A percentile compares a stretch with the other conserved stretches of the same genome.
phyloP scores from a whole-genome alignment of 1,284 basidiomycete species.

The Malassezia japonica region DNA sequence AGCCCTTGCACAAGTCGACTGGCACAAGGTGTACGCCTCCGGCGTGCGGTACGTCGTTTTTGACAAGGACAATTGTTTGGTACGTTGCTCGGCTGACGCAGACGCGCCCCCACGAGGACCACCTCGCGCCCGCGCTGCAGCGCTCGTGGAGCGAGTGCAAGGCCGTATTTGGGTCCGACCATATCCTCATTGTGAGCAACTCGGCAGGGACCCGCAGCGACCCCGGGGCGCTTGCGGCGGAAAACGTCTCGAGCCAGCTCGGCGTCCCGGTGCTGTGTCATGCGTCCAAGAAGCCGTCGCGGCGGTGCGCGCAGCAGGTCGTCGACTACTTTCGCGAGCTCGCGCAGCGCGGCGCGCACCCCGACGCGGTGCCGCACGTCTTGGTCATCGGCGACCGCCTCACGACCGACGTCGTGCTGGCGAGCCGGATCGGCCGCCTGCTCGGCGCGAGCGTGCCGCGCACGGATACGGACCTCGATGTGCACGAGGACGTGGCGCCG shows the following conservation, averaged over 20 bases:
- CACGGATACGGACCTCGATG: neutral
- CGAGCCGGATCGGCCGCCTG: constrained; percentile 55
- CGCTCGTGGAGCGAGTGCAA: constrained; percentile 69
- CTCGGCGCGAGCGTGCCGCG: neutral
- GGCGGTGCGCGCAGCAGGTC: constrained; percentile 60
- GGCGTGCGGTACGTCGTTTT: constrained; percentile 82
- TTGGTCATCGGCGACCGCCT: constrained; percentile 66
- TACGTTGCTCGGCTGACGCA: constrained; percentile 49
- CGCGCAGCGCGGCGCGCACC: constrained; percentile 25
- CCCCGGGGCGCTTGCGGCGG: constrained; percentile 73
- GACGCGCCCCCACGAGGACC: constrained; percentile 44
- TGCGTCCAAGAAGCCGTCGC: constrained; percentile 61
- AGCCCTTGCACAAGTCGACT: constrained; percentile 79
- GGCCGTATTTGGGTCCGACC: constrained; percentile 63
- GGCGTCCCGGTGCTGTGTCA: constrained; percentile 75
- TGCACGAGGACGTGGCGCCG: neutral
- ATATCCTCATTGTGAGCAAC: constrained; percentile 85
- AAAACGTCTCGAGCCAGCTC: constrained; percentile 69
- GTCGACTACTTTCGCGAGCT: constrained; percentile 55
- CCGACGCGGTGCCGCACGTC: constrained; percentile 16
- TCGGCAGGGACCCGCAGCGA: constrained; percentile 76
- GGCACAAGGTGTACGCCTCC: constrained; percentile 61
- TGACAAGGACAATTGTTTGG: constrained; percentile 95
- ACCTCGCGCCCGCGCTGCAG: constrained; percentile 49
- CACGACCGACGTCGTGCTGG: constrained; percentile 80